These are phyloP conservation scores for Hypoxylon sp. DNA, from an alignment of 2,329 filamentous ascomycete species.

Conservation along the genomic window DNA sequence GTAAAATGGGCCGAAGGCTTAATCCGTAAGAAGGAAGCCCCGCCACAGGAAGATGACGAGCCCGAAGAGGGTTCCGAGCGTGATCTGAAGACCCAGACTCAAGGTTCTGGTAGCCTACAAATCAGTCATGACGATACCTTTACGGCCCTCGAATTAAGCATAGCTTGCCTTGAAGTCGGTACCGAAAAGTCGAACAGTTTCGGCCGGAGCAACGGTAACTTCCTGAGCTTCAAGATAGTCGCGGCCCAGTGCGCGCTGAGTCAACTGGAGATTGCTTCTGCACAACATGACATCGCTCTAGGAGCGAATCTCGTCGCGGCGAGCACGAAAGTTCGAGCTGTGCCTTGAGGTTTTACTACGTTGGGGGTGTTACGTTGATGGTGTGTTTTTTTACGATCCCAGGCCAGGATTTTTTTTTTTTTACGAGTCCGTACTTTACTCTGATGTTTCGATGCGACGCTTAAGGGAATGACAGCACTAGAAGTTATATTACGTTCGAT, in stretches of 20 bases:
- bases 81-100: neutral
- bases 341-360: neutral
- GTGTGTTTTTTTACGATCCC: neutral
- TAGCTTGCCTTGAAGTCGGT: conserved; percentile 52
- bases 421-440: neutral
- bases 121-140: conserved; percentile 4
- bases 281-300: conserved; percentile 11
- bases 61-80: conserved; percentile 28
- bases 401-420: neutral
- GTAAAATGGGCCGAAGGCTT: conserved; percentile 59
- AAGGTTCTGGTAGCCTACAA: neutral
- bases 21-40: conserved; percentile 52
- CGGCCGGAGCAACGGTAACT: conserved; percentile 38
- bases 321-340: neutral
- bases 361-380: neutral
- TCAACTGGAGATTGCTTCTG: conserved; percentile 50
- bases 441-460: neutral
- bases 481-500: conserved; percentile 8
- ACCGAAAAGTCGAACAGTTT: conserved; percentile 14
- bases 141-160: conserved; percentile 51
- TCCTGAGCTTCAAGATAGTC: conserved; percentile 54
- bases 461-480: neutral
- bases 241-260: conserved; percentile 52
- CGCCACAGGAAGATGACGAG: conserved; percentile 27
- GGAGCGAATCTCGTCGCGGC: conserved; percentile 22